Base-by-base conservation (phyloP, 106 monocot genomes). In the Alisma plantagoaquatica region DNA sequence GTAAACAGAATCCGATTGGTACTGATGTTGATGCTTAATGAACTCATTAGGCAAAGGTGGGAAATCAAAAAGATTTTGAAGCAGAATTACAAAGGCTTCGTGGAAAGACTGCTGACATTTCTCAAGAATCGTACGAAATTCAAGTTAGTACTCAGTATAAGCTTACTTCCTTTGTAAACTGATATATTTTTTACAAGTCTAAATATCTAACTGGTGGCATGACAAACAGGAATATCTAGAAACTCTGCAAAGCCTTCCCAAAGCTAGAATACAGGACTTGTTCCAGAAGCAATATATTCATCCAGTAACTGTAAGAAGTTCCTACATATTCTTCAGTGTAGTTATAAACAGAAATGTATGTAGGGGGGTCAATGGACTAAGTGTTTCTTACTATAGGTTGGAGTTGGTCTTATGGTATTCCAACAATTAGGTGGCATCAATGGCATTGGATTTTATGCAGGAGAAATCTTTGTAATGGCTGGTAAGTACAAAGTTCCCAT, bases 391-490 rank as follows among this genome's bases (percentile, higher is more conserved):
- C 16, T 19, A 63, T 26, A 85, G 84, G 65, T 86, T 42, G 80
- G 77, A 24, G 80, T 73, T 35, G 80, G 80, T 23, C 60, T 86
- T 3, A 80, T 86, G 86, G 66, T 63, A n/a, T 66, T 81, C 57
- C 86, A 86, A 64, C 80, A 86, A 68, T 70, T 81, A 54, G 74
- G 70, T 14, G 86, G 80, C 10, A 50, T 74, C 31, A 86, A 81
- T 62, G 86, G 86, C 44, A 77, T 86, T 17, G 33, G 48, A 32
- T 86, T 80, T 55, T 86, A 86, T 61, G 69, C 80, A 20, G 76
- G 77, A 51, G 77, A 86, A 68, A 77, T 53, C 17, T 80, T 86
- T 60, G 70, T 73, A 50, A 57, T 69, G 24, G 86, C 86, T 47
- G 86, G 86, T 86, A 16, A 23, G 17, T 53, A 1, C 7, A 26